Evolutionary conservation across 2,329 filamentous ascomycete species (phyloP).

Genomic region (Fusarium verticillioides): DNA sequence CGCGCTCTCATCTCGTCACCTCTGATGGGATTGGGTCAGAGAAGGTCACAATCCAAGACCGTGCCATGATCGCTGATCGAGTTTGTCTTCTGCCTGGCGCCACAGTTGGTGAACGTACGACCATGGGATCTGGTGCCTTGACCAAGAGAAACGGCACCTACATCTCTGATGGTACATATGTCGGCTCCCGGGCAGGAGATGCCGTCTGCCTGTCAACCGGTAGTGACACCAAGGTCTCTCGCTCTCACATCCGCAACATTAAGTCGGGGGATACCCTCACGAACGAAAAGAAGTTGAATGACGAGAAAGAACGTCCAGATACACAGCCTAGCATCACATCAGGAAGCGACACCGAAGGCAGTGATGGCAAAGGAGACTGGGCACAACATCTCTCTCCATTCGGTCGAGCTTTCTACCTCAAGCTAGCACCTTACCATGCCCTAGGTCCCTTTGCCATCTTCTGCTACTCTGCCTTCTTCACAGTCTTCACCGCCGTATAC

Average conservation of each 20-base stretch:
- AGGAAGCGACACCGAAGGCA: neutral
- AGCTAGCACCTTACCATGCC: neutral
- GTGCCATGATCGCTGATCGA: constrained; percentile 12
- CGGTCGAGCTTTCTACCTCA: constrained; percentile 7
- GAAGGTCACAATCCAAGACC: neutral
- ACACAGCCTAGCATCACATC: neutral
- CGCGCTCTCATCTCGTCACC: neutral
- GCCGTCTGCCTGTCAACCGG: neutral
- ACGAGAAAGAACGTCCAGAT: neutral
- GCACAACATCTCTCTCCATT: neutral
- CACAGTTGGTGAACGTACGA: neutral
- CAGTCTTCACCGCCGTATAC: neutral
- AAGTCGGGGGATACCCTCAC: neutral
- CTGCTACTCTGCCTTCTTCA: neutral
- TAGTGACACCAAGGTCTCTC: neutral
- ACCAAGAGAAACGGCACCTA: neutral
- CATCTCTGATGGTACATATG: neutral
- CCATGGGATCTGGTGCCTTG: constrained; percentile 4
- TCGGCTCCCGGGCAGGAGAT: constrained; percentile 1
- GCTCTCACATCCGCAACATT: neutral
- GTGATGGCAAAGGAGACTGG: neutral
- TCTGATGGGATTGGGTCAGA: neutral
- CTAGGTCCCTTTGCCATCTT: neutral
- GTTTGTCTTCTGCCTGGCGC: neutral
- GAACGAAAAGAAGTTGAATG: neutral